A percentile compares a stretch with the other conserved stretches of the same genome.
Evolutionary conservation across 2,329 filamentous ascomycete species (phyloP).

Genomic region (Pseudogymnoascus sp.): DNA sequence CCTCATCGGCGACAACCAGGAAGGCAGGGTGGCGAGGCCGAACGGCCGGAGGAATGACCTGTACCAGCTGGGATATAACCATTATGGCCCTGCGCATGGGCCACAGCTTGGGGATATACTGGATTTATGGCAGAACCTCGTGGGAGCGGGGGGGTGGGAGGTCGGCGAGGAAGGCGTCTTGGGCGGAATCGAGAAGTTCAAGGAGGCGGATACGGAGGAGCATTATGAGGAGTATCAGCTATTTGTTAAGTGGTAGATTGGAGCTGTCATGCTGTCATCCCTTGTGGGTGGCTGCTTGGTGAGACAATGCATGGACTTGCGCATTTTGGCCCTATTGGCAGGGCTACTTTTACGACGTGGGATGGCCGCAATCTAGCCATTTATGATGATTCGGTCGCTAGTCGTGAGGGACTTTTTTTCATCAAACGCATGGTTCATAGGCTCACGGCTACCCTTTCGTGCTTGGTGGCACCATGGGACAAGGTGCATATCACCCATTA

Average conservation of each 20-base stretch:
- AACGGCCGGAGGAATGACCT: constrained; percentile 11
- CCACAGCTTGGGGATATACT: constrained; percentile 24
- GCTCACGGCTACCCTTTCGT: not conserved
- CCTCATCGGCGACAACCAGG: too few species aligned
- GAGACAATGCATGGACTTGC: not conserved
- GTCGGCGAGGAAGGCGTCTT: constrained; percentile 13
- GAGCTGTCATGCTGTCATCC: not conserved
- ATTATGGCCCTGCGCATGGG: constrained; percentile 15
- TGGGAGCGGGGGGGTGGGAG: constrained; percentile 9
- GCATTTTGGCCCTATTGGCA: not conserved
- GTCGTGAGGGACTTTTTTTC: not conserved
- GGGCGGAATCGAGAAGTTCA: constrained; percentile 12
- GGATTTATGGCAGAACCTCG: constrained; percentile 21
- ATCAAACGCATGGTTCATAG: not conserved
- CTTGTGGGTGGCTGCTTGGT: not conserved
- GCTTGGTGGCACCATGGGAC: not conserved
- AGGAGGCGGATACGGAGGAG: constrained; percentile 11
- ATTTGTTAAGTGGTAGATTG: not conserved
- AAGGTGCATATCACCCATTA: not conserved
- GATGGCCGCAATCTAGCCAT: not conserved
- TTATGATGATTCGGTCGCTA: not conserved
- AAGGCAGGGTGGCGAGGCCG: too few species aligned
- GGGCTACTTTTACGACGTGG: not conserved
- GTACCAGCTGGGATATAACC: constrained; percentile 17
- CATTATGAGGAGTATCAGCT: constrained; percentile 9